Conservation (phyloP, 2,329 filamentous ascomycete genomes). For the Ophiobolus disseminans region DNA sequence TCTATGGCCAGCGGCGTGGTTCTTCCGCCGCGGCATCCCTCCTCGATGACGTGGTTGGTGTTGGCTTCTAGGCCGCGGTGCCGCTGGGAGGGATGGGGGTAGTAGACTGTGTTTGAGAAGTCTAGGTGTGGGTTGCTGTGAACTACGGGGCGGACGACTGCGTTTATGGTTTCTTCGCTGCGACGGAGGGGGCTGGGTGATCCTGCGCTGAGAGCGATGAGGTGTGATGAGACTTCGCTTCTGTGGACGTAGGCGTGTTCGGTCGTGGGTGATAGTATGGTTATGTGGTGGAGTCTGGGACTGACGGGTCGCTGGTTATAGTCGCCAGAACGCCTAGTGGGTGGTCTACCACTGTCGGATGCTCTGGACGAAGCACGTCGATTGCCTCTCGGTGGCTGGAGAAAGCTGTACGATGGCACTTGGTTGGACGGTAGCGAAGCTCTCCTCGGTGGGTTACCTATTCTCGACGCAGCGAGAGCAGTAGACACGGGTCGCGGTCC, state of each 20-base stretch:
- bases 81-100: no score
- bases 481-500: conserved; percentile 14
- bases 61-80: neutral
- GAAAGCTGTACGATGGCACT: conserved; percentile 2
- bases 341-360: neutral
- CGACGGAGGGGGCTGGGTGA: conserved; percentile 13
- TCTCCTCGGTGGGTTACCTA: conserved; percentile 20
- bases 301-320: conserved; percentile 9
- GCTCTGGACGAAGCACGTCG: no score
- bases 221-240: conserved; percentile 24
- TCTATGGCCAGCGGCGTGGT: no score
- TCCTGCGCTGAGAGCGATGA: conserved; percentile 20
- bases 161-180: conserved; percentile 2
- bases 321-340: neutral
- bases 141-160: neutral
- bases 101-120: conserved; percentile 18
- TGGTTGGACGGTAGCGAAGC: conserved; percentile 11
- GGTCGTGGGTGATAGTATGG: conserved; percentile 20
- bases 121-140: conserved; percentile 3
- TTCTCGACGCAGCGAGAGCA: conserved; percentile 12
- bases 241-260: conserved; percentile 31
- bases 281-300: conserved; percentile 32
- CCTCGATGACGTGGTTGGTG: neutral
- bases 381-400: no score
- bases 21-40: neutral